A percentile compares a stretch with the other conserved stretches of the same genome.
These are phyloP conservation scores for Podaxis rugospora DNA, from an alignment of 768 basidiomycete genomes.

Conservation along the genomic window DNA sequence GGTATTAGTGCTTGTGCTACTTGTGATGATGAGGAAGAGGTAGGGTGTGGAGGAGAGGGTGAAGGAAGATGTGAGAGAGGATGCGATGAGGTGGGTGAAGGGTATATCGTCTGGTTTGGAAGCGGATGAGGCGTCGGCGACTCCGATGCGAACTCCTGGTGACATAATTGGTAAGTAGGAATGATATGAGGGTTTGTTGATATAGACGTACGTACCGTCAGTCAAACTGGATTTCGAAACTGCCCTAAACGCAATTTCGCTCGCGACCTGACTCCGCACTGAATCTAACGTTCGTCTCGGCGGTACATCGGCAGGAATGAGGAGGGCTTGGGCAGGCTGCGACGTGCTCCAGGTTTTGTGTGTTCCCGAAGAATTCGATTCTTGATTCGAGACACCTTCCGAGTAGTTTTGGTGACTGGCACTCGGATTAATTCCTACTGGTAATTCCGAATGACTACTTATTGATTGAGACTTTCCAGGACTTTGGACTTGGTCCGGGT, in stretches of 20 bases:
- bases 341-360: neutral
- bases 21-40: constrained; percentile 54
- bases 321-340: neutral
- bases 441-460: neutral
- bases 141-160: constrained; percentile 49
- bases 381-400: too few relatives aligned
- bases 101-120: constrained; percentile 39
- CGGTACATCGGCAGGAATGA: neutral
- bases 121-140: constrained; percentile 56
- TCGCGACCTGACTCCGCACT: constrained; percentile 55
- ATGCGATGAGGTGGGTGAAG: constrained; percentile 55
- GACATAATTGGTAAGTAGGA: neutral
- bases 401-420: too few relatives aligned
- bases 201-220: constrained; percentile 32
- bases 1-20: constrained; percentile 25
- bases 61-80: constrained; percentile 37
- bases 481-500: neutral
- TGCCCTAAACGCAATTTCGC: constrained; percentile 50
- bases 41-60: constrained; percentile 30
- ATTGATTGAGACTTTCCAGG: neutral
- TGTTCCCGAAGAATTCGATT: too few relatives aligned
- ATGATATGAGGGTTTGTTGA: too few relatives aligned
- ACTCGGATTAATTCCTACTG: neutral
- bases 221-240: constrained; percentile 43
- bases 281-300: constrained; percentile 48